Evolutionary conservation across 495 filamentous ascomycete genomes (phyloP).

Genomic region (Aspergillus kassunensis): DNA sequence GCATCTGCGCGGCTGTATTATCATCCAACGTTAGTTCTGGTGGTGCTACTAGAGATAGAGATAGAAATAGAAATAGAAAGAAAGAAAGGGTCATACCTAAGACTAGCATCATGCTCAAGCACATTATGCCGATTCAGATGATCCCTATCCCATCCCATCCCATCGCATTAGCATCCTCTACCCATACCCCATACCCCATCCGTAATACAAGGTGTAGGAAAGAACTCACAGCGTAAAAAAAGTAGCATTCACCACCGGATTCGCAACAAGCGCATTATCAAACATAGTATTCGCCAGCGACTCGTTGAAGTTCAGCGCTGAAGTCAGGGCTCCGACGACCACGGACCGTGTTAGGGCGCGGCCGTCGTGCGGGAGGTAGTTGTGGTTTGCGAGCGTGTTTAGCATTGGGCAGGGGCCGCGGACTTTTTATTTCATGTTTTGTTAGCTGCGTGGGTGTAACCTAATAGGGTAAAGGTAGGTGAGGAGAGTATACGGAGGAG

Average conservation of each 20-base stretch:
- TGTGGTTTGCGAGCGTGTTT: constrained; percentile 56
- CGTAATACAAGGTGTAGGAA: not conserved
- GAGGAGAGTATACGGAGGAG: not conserved
- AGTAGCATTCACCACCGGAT: constrained; percentile 48
- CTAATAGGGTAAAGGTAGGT: not conserved
- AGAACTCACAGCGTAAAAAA: constrained; percentile 36
- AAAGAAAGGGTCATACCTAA: constrained; percentile 33
- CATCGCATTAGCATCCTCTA: not conserved
- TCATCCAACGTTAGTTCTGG: not conserved
- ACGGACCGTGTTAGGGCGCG: constrained; percentile 20
- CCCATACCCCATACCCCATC: no score
- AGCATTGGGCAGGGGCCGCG: constrained; percentile 46
- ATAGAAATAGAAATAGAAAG: not conserved
- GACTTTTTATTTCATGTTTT: constrained; percentile 5
- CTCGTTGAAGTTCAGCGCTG: constrained; percentile 41
- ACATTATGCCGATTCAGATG: constrained; percentile 45
- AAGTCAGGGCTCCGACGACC: constrained; percentile 28
- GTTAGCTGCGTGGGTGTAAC: no score
- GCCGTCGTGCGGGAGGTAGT: constrained; percentile 52
- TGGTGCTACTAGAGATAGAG: not conserved
- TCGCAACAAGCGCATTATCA: constrained; percentile 38
- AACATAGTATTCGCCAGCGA: constrained; percentile 35
- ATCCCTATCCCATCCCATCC: constrained; percentile 20
- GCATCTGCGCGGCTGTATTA: constrained; percentile 38
- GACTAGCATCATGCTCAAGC: constrained; percentile 49